Evolutionary conservation across 2,329 filamentous ascomycete species (phyloP).

Genomic region (Curvularia eragrostidis): DNA sequence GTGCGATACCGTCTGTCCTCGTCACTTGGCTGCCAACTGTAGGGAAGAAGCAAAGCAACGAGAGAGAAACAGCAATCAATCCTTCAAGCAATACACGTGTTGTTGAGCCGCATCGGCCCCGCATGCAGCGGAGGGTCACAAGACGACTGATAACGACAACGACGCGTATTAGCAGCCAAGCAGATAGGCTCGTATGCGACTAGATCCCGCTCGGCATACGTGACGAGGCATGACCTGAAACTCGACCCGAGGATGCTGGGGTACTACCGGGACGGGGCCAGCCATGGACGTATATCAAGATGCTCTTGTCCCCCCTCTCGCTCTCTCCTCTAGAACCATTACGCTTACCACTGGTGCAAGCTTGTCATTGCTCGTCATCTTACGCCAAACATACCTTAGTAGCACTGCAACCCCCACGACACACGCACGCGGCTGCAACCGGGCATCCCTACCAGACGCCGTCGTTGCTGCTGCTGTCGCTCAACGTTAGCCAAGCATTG

Average conservation of each 20-base stretch:
- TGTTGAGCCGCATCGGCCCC: slow-evolving; percentile 24
- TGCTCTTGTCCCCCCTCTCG: slow-evolving; percentile 25
- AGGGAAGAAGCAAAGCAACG: slow-evolving; percentile 4
- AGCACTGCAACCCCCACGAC: slow-evolving; percentile 39
- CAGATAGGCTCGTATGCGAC: slow-evolving; percentile 28
- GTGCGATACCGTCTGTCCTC: slow-evolving; percentile 14
- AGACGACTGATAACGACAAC: slow-evolving; percentile 29
- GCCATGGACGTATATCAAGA: slow-evolving; percentile 46
- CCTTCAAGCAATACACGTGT: slow-evolving; percentile 14
- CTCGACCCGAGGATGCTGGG: slow-evolving; percentile 31
- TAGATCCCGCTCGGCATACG: slow-evolving; percentile 32
- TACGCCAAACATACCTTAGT: slow-evolving; percentile 32
- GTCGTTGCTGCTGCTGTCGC: slow-evolving; percentile 20
- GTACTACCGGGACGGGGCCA: slow-evolving; percentile 29
- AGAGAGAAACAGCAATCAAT: slow-evolving; percentile 7
- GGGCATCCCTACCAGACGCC: slow-evolving; percentile 27
- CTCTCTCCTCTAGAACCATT: slow-evolving; percentile 10
- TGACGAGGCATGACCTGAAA: slow-evolving; percentile 37
- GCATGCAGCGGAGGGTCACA: slow-evolving; percentile 15
- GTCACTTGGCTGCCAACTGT: slow-evolving; percentile 9
- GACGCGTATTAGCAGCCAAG: slow-evolving; percentile 14
- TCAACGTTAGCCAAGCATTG: slow-evolving; percentile 38
- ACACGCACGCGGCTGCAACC: slow-evolving; percentile 37
- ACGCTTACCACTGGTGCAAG: slow-evolving; percentile 7
- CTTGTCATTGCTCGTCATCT: slow-evolving; percentile 23